These are phyloP conservation scores for Syzygium grande DNA, from an alignment of 345 rosid genomes.

Conservation along the genomic window DNA sequence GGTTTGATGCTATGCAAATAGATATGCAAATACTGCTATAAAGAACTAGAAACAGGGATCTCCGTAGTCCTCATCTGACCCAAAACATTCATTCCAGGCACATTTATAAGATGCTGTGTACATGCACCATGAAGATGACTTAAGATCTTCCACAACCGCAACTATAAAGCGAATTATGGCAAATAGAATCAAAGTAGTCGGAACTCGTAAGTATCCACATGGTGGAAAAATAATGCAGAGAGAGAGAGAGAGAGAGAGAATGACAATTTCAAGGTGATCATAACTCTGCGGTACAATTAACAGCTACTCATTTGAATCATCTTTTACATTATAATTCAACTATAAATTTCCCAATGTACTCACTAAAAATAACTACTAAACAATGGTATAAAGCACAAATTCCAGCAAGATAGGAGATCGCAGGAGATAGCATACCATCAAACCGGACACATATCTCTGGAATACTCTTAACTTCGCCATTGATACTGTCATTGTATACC, in stretches of 20 bases:
- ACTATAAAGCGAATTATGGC: background rate
- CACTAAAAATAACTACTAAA: background rate
- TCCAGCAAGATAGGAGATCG: background rate
- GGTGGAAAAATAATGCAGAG: background rate
- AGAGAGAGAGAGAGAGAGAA: background rate
- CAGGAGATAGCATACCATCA: conserved; percentile 43
- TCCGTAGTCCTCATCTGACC: background rate
- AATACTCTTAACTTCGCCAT: conserved; percentile 59
- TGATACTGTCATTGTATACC: conserved; percentile 87
- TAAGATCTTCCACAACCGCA: background rate
- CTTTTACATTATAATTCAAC: background rate
- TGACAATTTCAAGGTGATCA: background rate
- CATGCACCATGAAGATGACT: background rate
- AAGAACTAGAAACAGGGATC: background rate
- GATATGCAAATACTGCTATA: background rate
- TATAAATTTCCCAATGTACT: background rate
- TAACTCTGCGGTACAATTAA: background rate
- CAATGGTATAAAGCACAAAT: background rate
- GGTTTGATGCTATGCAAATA: background rate
- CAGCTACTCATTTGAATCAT: background rate
- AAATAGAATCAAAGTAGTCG: background rate
- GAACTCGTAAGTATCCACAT: background rate
- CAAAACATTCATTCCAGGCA: background rate
- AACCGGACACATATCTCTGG: conserved; percentile 89
- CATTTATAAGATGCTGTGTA: background rate